Percentiles rank a stretch among this genome's conserved stretches.
Evolutionary conservation across 2,329 filamentous ascomycete species (phyloP).

Genomic region (Cladophialophora carrionii): DNA sequence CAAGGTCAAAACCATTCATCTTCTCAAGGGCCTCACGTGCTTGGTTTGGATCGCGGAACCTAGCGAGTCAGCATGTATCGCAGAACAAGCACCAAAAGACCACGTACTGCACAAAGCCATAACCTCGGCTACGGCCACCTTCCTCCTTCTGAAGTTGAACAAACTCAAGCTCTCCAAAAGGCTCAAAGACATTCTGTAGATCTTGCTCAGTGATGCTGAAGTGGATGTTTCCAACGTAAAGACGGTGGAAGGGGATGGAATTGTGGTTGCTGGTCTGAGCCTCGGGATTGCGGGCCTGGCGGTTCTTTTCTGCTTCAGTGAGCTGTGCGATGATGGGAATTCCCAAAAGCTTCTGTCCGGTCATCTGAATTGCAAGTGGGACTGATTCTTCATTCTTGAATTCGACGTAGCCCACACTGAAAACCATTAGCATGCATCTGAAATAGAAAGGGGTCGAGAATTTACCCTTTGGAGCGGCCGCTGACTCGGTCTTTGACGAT

Average conservation of each 20-base stretch:
- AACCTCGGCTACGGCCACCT: conserved; percentile 83
- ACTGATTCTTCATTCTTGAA: conserved; percentile 97
- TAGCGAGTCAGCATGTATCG: conserved; percentile 47
- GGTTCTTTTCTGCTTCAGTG: conserved; percentile 99
- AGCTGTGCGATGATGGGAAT: conserved; percentile 98
- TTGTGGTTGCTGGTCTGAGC: conserved; percentile 70
- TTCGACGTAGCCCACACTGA: conserved; percentile 97
- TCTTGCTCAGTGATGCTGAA: conserved; percentile 98
- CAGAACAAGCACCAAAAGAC: not conserved
- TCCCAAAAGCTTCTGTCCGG: conserved; percentile 96
- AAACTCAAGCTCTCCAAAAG: conserved; percentile 96
- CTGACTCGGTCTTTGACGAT: conserved; percentile 98
- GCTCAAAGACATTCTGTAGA: conserved; percentile 93
- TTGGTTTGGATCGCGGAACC: conserved; percentile 85
- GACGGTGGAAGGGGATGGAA: conserved; percentile 91
- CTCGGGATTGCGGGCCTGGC: conserved; percentile 84
- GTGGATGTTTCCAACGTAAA: conserved; percentile 99
- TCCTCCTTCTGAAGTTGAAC: conserved; percentile 98
- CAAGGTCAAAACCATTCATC: conserved; percentile 99
- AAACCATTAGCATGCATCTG: conserved; percentile 45
- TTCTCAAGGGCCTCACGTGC: conserved; percentile 95
- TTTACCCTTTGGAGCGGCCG: conserved; percentile 94
- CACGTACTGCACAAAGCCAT: conserved; percentile 97
- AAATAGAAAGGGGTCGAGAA: conserved; percentile 26
- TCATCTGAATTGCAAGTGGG: conserved; percentile 90